These are phyloP conservation scores for Crithidia fasciculata DNA, from an alignment of 208 protist genomes.

Conservation along the genomic window DNA sequence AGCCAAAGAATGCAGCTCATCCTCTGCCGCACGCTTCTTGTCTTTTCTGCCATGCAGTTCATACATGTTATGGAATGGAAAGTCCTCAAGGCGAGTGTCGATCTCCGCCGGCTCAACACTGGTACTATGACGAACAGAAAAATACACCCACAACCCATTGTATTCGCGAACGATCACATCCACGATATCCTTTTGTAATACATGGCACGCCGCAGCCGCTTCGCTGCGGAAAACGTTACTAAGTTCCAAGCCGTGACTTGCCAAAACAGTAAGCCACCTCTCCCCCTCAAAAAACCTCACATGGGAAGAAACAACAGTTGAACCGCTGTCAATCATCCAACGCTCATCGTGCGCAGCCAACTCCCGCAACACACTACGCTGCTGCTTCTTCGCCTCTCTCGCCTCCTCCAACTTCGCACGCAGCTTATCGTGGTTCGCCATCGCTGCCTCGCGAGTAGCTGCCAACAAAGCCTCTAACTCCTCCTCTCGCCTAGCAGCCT, in stretches of 20 bases:
- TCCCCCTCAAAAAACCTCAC: not conserved
- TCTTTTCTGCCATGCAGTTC: not conserved
- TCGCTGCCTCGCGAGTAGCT: not conserved
- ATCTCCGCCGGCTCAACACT: not conserved
- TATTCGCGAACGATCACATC: not conserved
- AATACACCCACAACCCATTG: not conserved
- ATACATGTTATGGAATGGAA: not conserved
- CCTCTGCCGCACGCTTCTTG: not conserved
- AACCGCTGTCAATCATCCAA: not conserved
- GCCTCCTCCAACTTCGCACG: conserved; percentile 15
- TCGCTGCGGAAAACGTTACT: not conserved
- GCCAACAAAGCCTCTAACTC: not conserved
- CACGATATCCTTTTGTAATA: not conserved
- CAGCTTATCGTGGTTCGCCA: conserved; percentile 16
- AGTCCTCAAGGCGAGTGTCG: not conserved
- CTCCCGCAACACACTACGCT: not conserved
- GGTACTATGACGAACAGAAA: not conserved
- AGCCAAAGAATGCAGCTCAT: not conserved
- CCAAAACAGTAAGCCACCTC: not conserved
- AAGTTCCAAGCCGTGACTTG: not conserved
- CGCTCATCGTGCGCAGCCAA: not conserved
- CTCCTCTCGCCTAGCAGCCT: not conserved
- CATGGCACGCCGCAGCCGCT: not conserved
- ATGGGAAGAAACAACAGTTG: not conserved
- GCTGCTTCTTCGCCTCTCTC: conserved; percentile 7